Evolutionary conservation across 2,329 filamentous ascomycete species (phyloP).

Genomic region (Cordyceps cateniannulata): DNA sequence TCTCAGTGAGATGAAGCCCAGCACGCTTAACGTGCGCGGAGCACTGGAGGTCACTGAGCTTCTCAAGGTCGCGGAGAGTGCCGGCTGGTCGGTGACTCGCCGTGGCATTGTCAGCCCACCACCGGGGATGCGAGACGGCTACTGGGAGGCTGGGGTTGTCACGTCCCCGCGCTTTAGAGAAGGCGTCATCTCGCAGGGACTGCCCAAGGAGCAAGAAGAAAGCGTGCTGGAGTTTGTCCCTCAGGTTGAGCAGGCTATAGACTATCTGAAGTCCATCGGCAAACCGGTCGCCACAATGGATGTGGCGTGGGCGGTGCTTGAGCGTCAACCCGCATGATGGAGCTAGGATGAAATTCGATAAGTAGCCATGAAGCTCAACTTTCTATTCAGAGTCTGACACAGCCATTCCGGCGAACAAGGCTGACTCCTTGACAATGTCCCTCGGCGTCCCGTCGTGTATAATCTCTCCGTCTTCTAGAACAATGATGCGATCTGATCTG

Average conservation of each 20-base stretch:
- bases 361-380: not conserved
- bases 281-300: not conserved
- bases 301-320: not conserved
- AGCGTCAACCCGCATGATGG: too few relatives aligned
- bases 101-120: not conserved
- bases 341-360: not conserved
- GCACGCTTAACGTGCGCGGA: not conserved
- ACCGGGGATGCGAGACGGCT: not conserved
- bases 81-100: not conserved
- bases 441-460: not conserved
- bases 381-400: not conserved
- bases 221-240: not conserved
- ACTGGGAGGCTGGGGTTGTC: not conserved
- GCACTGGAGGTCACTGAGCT: not conserved
- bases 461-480: not conserved
- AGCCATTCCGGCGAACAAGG: not conserved
- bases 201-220: not conserved
- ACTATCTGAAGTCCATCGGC: not conserved
- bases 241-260: not conserved
- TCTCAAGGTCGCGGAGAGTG: not conserved
- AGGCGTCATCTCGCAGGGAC: not conserved
- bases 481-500: constrained; percentile 6
- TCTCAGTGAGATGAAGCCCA: too few relatives aligned
- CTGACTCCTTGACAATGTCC: not conserved
- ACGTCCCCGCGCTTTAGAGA: not conserved